Percentiles rank a stretch among this genome's conserved stretches.
These are phyloP conservation scores for Mortierella sp. DNA, from an alignment of 371 early-diverging fungal genomes.

Conservation along the genomic window DNA sequence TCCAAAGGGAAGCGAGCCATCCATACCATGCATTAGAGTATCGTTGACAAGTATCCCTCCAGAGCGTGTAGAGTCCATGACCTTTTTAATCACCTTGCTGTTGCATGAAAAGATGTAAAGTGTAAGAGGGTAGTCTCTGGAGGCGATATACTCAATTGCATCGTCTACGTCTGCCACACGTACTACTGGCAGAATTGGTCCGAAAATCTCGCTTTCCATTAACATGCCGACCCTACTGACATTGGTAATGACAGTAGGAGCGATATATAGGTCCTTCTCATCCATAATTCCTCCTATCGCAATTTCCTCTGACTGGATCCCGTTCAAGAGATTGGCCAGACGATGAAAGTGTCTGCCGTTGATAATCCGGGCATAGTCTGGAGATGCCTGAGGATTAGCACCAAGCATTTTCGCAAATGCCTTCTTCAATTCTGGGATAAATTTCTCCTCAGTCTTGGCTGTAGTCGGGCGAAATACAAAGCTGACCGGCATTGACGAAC, in stretches of 20 bases:
- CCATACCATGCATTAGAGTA: too few species aligned
- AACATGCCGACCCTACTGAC: conserved; percentile 64
- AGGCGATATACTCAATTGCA: conserved; percentile 76
- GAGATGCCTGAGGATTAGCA: conserved; percentile 65
- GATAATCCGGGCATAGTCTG: conserved; percentile 79
- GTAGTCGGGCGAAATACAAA: conserved; percentile 87
- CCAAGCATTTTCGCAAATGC: too few species aligned
- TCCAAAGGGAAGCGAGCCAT: too few species aligned
- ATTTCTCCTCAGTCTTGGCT: conserved; percentile 59
- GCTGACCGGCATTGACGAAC: conserved; percentile 87
- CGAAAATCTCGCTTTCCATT: conserved; percentile 87
- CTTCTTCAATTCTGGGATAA: conserved; percentile 66
- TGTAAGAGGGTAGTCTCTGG: conserved; percentile 76
- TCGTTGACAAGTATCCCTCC: conserved; percentile 89
- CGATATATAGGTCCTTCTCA: conserved; percentile 70
- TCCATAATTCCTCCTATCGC: conserved; percentile 68
- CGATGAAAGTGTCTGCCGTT: conserved; percentile 80
- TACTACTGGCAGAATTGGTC: conserved; percentile 89
- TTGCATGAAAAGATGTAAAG: conserved; percentile 66
- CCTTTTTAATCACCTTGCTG: conserved; percentile 55
- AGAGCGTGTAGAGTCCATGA: conserved; percentile 76
- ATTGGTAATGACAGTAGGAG: conserved; percentile 73
- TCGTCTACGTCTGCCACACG: conserved; percentile 77
- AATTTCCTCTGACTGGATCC: conserved; percentile 63
- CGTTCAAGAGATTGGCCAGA: conserved; percentile 67